These are phyloP conservation scores for Pichia sp. DNA, from an alignment of 1,139 yeast species.

Conservation along the genomic window DNA sequence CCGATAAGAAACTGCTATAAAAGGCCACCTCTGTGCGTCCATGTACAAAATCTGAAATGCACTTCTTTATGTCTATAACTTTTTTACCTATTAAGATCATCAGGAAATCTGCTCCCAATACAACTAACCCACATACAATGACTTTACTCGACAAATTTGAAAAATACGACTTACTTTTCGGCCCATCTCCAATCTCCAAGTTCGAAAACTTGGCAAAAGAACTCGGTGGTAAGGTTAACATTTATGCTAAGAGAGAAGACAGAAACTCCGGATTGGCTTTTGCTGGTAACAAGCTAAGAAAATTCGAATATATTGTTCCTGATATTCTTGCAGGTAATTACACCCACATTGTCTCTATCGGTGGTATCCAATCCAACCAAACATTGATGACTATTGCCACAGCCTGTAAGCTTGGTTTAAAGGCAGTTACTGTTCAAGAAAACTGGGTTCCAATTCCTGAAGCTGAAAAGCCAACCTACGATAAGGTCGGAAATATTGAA, in stretches of 20 bases:
- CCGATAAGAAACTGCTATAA: not conserved
- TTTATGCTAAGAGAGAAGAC: conserved; percentile 34
- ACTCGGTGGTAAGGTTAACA: conserved; percentile 32
- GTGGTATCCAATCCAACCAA: conserved; percentile 34
- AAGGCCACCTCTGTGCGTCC: not conserved
- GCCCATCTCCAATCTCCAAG: conserved; percentile 33
- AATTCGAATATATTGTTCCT: conserved; percentile 33
- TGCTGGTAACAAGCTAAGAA: conserved; percentile 34
- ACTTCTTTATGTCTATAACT: not conserved
- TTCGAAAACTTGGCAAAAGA: conserved; percentile 29
- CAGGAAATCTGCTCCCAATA: not conserved
- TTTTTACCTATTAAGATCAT: not conserved
- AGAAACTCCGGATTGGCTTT: conserved; percentile 34
- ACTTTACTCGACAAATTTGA: conserved; percentile 27
- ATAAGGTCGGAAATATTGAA: conserved; percentile 34
- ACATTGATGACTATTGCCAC: conserved; percentile 35
- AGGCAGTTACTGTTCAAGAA: conserved; percentile 34
- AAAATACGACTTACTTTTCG: conserved; percentile 31
- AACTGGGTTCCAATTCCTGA: conserved; percentile 35
- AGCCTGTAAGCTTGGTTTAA: conserved; percentile 33
- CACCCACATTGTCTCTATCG: conserved; percentile 34
- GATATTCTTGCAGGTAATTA: conserved; percentile 33
- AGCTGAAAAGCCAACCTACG: conserved; percentile 29
- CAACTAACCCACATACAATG: conserved; percentile 8
- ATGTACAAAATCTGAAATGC: not conserved